phyloP scores from a whole-genome alignment of 2,329 filamentous ascomycete genomes.

The Colletotrichum cereale region DNA sequence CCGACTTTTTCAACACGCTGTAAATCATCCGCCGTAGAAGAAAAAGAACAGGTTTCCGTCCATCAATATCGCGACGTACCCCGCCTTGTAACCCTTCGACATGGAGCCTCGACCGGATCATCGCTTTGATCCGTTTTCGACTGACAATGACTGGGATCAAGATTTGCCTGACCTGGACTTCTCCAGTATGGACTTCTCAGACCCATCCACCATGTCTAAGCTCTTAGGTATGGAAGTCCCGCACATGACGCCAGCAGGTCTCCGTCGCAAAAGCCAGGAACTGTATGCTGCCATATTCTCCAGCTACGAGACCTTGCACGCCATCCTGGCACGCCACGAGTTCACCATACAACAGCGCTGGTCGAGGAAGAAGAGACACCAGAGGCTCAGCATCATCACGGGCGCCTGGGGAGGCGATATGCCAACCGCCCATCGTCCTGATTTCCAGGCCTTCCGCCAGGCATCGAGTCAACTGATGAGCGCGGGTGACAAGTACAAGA shows the following conservation, averaged over 20 bases:
- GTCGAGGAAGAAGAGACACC: neutral
- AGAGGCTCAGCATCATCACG: neutral
- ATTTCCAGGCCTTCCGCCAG: neutral
- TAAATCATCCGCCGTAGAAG: no score
- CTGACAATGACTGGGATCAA: neutral
- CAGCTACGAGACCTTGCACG: neutral
- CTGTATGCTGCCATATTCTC: neutral
- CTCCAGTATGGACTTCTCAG: neutral
- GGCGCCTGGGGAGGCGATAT: neutral
- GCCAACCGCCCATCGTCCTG: neutral
- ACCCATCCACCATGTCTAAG: neutral
- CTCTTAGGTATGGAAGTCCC: neutral
- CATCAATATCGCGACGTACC: no score
- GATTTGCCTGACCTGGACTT: neutral
- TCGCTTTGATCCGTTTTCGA: neutral
- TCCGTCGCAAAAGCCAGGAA: neutral
- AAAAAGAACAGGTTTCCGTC: no score
- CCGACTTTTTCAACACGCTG: no score
- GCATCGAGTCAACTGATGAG: neutral
- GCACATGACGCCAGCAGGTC: neutral
- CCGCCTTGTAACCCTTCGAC: neutral
- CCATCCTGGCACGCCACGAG: neutral
- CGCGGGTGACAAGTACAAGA: neutral
- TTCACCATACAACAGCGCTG: neutral
- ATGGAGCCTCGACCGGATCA: neutral